Evolutionary conservation across 2,329 filamentous ascomycete species (phyloP), one percentile per base, ranked within the genome.

Genomic region (Fusarium pininemorale): DNA sequence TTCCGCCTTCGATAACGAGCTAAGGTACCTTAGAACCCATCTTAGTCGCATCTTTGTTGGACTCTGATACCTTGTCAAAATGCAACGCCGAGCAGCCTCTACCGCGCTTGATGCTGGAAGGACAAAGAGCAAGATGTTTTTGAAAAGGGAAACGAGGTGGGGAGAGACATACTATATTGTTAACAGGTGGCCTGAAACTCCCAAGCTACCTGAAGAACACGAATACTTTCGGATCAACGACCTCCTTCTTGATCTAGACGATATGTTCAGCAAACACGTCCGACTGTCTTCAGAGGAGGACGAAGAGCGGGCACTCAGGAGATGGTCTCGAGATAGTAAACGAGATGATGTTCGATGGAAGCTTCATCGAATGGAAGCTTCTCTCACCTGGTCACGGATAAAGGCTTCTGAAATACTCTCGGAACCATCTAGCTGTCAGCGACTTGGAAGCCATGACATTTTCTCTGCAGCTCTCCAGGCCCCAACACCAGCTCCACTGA

Each of bases 221-320:
- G 74, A 81, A n/a, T 80, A 83, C 67, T 84, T 85, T 69, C 77
- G 85, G 30, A 79, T 87, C 45, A 83, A 85, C 18, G 61, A 82
- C 24, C 70, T 86, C 16, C 77, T 89, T 6, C 81, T 90, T 44
- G 87, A 90, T 66, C 85, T 90, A 44, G 88, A 90, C 71, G 85
- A 86, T 50, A 83, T 85, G 68, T 82, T 84, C 26, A 84, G 77
- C 70, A 80, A 76, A 3, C 78, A 81, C 53, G 86, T 89, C 44
- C 85, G 87, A 35, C 75, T 79, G 6, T 85, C 80, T 62, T 79
- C 83, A 51, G 72, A 81, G 7, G 70, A 75, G 9, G 80, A 86
- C 50, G 84, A 85, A 60, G 76, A 72, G n/a, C 70, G 58, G 7
- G 79, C 82, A 68, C 50, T 42, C 44, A 73, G 68, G 24, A 79